Evolutionary conservation across 306 rosid genomes (phyloP), one percentile per base, ranked within the genome.

Genomic region (Dryas drummondii): DNA sequence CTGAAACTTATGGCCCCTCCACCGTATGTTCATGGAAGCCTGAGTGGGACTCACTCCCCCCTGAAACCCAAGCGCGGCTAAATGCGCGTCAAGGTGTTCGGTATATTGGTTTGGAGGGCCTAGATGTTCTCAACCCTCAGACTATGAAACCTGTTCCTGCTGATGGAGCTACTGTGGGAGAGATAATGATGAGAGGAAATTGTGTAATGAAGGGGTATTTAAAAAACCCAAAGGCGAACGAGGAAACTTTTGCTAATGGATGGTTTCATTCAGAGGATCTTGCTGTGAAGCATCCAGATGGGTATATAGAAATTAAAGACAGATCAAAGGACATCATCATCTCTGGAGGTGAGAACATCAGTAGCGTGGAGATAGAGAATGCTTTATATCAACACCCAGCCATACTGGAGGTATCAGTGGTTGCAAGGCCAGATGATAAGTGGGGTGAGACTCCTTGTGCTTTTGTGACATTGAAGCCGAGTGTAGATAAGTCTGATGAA

Each of bases 391-490:
- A 78, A 5, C 97, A 91, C 75, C 96, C 96, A 1, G 82, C 84
- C 1, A 81, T 94, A 42, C 73, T 91, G 13, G 97, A 91, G 82
- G 90, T 79, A 62, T 87, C 98, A 1, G 97, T 91, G 79, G 97
- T 91, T 50, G 96, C 97, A 7, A 83, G 96, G 79, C 91, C 96
- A 11, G 96, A 91, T 69, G 90, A 91, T 72, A 86, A 74, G 70
- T 94, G 98, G 98, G 96, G 98, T 0, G 98, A 91, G 84, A 84
- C 97, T 75, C 96, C 97, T 22, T 87, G 97, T 51, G 97, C 97
- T 17, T 91, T 91, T 64, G 98, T 94, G 82, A 88, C 94, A 1
- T 68, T 90, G 61, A 91, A 94, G 81, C 71, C 78, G 1, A 84
- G 79, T 68, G 79, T 89, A 9, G 89, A 87, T 76, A 62, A 13